These are phyloP conservation scores for Dactylis glomerata DNA, from an alignment of 176 grass and related monocot species.

Conservation along the genomic window DNA sequence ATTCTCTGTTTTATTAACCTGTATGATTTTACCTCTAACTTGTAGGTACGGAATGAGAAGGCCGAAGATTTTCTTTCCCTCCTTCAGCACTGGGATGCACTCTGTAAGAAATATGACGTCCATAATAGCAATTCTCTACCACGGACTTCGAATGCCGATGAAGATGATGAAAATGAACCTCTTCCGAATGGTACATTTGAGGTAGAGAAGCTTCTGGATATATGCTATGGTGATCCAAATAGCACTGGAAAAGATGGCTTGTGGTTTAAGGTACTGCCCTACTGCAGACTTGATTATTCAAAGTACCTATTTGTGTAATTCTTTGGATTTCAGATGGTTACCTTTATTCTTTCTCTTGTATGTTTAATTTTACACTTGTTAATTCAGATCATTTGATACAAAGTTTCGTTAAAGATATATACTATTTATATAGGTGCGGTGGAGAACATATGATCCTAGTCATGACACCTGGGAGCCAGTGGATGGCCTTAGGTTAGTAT, in stretches of 20 bases:
- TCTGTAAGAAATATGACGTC: constrained; percentile 41
- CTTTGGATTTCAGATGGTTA: neutral
- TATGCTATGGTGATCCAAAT: constrained; percentile 61
- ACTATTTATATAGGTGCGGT: constrained; percentile 42
- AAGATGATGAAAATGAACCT: constrained; percentile 9
- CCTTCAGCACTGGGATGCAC: constrained; percentile 52
- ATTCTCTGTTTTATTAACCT: neutral
- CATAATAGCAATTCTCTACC: constrained; percentile 4
- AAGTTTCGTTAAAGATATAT: neutral
- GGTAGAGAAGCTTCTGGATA: constrained; percentile 46
- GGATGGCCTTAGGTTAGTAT: constrained; percentile 53
- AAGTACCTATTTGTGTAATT: neutral
- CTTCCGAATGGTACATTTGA: constrained; percentile 49
- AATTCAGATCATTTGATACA: neutral
- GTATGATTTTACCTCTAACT: neutral
- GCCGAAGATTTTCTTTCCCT: constrained; percentile 61
- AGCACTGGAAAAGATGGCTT: constrained; percentile 38
- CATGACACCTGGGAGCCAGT: constrained; percentile 72
- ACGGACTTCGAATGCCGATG: constrained; percentile 34
- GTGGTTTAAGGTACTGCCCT: constrained; percentile 64
- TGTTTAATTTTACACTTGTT: neutral
- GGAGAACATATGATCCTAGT: constrained; percentile 57
- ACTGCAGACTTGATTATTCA: constrained; percentile 5
- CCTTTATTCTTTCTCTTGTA: neutral
- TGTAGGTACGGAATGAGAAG: constrained; percentile 65